Evolutionary conservation across 2,329 filamentous ascomycete species (phyloP).

Genomic region (Clarireedia homoeocarpa): DNA sequence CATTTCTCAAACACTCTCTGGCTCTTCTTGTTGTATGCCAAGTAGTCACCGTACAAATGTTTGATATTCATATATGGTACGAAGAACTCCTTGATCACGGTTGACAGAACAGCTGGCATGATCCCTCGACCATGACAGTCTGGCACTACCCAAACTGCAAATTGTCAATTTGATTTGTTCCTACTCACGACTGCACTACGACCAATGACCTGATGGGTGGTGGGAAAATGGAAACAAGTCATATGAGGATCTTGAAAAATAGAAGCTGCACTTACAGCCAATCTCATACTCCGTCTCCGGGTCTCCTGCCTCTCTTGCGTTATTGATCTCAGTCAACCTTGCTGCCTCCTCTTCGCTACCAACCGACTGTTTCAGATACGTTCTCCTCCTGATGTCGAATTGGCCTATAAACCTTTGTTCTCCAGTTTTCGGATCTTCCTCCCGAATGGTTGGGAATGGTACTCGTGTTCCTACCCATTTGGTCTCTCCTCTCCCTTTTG

Average conservation of each 20-base stretch:
- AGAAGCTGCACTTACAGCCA: not conserved
- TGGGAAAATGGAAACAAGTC: not conserved
- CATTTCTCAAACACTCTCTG: conserved; percentile 12
- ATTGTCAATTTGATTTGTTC: not conserved
- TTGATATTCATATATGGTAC: conserved; percentile 10
- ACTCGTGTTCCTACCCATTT: not conserved
- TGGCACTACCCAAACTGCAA: conserved; percentile 8
- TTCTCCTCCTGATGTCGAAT: not conserved
- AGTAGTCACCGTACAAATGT: not conserved
- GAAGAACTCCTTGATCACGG: conserved; percentile 6
- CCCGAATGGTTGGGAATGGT: conserved; percentile 5
- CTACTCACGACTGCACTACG: too few species aligned
- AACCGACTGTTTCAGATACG: not conserved
- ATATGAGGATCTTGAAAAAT: not conserved
- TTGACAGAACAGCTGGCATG: conserved; percentile 7
- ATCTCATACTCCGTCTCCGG: not conserved
- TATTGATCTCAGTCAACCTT: not conserved
- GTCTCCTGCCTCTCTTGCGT: not conserved
- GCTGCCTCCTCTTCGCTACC: not conserved
- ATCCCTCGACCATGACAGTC: conserved; percentile 5
- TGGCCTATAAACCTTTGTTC: not conserved
- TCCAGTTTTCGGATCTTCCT: not conserved
- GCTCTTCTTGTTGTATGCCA: conserved; percentile 6
- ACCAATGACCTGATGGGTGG: too few species aligned
- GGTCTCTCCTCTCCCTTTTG: not conserved